phyloP scores from a whole-genome alignment of 2,329 filamentous ascomycete genomes.

The Cladosporium colombiae region DNA sequence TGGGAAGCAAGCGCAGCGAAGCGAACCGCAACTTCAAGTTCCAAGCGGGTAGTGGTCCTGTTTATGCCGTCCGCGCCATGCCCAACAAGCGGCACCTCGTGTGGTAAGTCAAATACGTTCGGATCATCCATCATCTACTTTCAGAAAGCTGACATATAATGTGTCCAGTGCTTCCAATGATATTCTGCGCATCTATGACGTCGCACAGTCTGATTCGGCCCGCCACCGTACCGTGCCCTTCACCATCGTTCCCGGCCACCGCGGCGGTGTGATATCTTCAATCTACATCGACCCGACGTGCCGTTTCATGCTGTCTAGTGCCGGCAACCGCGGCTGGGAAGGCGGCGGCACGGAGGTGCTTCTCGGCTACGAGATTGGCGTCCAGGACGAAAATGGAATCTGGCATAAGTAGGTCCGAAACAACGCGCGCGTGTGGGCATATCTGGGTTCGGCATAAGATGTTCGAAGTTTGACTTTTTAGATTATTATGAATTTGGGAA shows the following conservation, averaged over 20 bases:
- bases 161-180: constrained; percentile 76
- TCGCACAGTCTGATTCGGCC: constrained; percentile 65
- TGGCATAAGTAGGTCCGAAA: constrained; percentile 28
- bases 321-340: constrained; percentile 93
- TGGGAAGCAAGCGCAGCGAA: constrained; percentile 60
- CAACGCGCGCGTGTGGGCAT: not conserved
- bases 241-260: constrained; percentile 88
- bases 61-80: constrained; percentile 88
- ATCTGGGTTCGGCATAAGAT: not conserved
- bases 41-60: constrained; percentile 82
- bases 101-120: constrained; percentile 58
- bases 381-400: constrained; percentile 33
- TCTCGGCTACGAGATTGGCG: constrained; percentile 84
- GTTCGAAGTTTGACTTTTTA: not conserved
- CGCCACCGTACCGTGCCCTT: constrained; percentile 81
- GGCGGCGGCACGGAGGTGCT: constrained; percentile 85
- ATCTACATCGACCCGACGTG: constrained; percentile 86
- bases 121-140: not conserved
- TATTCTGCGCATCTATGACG: constrained; percentile 88
- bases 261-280: constrained; percentile 83
- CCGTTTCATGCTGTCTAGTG: constrained; percentile 86
- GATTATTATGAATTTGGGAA: not conserved
- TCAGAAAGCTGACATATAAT: not conserved
- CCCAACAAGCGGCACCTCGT: constrained; percentile 88
- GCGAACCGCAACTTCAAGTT: constrained; percentile 83